Percentiles rank a stretch among this genome's conserved stretches.
Evolutionary conservation across 108 stramenopile genomes (phyloP).

Genomic region (Skeletonema tropicum): DNA sequence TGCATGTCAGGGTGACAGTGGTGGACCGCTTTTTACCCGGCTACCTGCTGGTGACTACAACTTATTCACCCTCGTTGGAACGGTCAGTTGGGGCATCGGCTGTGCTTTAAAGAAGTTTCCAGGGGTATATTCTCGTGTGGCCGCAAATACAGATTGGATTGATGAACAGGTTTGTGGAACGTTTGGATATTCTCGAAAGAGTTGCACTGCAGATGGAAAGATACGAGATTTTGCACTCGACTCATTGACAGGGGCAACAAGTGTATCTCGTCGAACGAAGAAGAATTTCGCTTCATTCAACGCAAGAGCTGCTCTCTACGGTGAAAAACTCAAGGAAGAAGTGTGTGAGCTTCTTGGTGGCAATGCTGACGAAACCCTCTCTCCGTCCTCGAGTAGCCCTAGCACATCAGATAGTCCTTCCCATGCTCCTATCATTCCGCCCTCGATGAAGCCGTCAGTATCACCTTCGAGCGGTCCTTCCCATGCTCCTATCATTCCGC

Average conservation of each 20-base stretch:
- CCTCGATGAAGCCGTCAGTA: neutral
- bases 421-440: neutral
- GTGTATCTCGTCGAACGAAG: neutral
- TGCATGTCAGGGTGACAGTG: constrained; percentile 46
- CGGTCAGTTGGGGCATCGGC: constrained; percentile 47
- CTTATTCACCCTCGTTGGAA: neutral
- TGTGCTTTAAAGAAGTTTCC: constrained; percentile 30
- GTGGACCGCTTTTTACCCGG: constrained; percentile 31
- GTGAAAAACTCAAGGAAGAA: neutral
- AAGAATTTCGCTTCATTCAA: neutral
- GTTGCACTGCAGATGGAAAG: neutral
- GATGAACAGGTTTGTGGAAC: constrained; percentile 31
- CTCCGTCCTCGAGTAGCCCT: too few species aligned
- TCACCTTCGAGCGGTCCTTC: neutral
- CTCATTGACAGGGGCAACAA: neutral
- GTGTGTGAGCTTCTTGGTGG: neutral
- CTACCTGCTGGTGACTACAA: neutral
- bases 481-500: neutral
- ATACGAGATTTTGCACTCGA: neutral
- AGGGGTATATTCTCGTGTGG: constrained; percentile 46
- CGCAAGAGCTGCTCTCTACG: too few species aligned
- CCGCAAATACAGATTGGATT: constrained; percentile 48
- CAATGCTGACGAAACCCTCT: neutral
- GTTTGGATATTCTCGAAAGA: neutral
- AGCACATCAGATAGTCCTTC: neutral